A percentile compares a stretch with the other conserved stretches of the same genome.
Evolutionary conservation across 495 filamentous ascomycete species (phyloP).

Genomic region (Penicillium roqueforti): DNA sequence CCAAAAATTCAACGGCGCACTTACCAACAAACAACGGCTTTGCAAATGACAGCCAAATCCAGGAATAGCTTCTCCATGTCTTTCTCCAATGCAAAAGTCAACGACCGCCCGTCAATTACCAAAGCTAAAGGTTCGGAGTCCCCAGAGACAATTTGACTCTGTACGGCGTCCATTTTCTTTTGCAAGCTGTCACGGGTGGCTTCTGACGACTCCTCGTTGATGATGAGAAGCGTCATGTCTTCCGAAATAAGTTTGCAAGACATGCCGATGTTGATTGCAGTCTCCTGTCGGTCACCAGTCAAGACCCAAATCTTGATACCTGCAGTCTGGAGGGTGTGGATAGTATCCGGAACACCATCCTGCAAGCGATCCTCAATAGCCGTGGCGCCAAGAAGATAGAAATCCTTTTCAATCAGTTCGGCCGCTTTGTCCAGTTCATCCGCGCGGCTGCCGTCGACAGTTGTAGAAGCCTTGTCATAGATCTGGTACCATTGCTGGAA

Average conservation of each 20-base stretch:
- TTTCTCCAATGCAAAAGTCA: constrained; percentile 91
- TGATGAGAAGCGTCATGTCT: constrained; percentile 95
- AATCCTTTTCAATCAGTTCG: constrained; percentile 88
- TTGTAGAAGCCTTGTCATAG: constrained; percentile 85
- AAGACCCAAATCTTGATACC: constrained; percentile 99
- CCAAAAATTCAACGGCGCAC: constrained; percentile 12
- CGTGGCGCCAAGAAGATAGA: constrained; percentile 88
- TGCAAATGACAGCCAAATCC: constrained; percentile 91
- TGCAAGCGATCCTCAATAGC: constrained; percentile 97
- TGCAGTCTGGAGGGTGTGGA: constrained; percentile 93
- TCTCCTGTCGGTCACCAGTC: constrained; percentile 97
- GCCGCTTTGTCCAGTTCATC: constrained; percentile 97
- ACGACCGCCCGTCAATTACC: constrained; percentile 93
- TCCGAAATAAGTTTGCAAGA: constrained; percentile 98
- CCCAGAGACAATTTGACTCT: constrained; percentile 65
- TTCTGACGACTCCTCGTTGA: constrained; percentile 79
- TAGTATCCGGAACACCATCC: constrained; percentile 97
- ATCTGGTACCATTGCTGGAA: constrained; percentile 84
- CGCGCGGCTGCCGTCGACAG: constrained; percentile 84
- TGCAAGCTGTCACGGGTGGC: constrained; percentile 80
- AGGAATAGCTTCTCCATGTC: constrained; percentile 91
- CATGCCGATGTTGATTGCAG: constrained; percentile 99
- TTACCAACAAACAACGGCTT: constrained; percentile 95
- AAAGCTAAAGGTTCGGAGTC: constrained; percentile 88
- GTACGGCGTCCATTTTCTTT: constrained; percentile 88